A percentile compares a stretch with the other conserved stretches of the same genome.
phyloP scores from a whole-genome alignment of 208 protist species.

The Leishmania turanica region DNA sequence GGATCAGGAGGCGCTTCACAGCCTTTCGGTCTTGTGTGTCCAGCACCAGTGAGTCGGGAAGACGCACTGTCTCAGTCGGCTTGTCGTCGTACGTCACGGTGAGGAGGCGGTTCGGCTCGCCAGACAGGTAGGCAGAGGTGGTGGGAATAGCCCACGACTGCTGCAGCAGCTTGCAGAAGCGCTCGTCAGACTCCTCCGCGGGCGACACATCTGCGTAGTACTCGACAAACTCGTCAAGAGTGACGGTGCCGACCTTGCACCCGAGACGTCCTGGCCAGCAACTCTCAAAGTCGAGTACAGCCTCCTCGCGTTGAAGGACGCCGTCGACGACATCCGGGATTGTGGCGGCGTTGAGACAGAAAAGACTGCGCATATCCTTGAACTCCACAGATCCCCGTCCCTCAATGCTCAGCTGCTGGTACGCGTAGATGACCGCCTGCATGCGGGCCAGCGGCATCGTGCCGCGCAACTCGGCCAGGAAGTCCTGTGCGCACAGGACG shows the following conservation, averaged over 20 bases:
- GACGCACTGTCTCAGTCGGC: conserved; percentile 47
- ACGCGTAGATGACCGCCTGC: conserved; percentile 65
- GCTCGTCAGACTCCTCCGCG: conserved; percentile 71
- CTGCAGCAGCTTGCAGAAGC: conserved; percentile 74
- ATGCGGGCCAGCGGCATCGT: conserved; percentile 66
- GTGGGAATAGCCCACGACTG: conserved; percentile 76
- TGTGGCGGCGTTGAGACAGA: conserved; percentile 49
- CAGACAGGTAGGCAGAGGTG: conserved; percentile 62
- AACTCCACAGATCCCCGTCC: conserved; percentile 77
- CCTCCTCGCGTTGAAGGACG: conserved; percentile 64
- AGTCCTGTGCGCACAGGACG: conserved; percentile 72
- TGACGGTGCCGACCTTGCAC: conserved; percentile 72
- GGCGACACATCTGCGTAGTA: conserved; percentile 93
- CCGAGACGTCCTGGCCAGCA: conserved; percentile 69
- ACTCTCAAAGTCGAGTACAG: conserved; percentile 80
- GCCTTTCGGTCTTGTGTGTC: conserved; percentile 46
- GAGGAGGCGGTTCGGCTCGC: conserved; percentile 49
- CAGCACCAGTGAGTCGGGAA: conserved; percentile 75
- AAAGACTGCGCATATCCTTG: conserved; percentile 74
- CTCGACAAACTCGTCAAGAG: conserved; percentile 81
- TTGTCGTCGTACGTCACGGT: conserved; percentile 71
- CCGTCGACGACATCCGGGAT: conserved; percentile 80
- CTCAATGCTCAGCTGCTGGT: conserved; percentile 78
- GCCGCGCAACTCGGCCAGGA: conserved; percentile 79
- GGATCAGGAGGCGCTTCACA: conserved; percentile 61